A percentile compares a stretch with the other conserved stretches of the same genome.
These are phyloP conservation scores for Zygotorulaspora chibaensis DNA, from an alignment of 805 yeast species.

Conservation along the genomic window DNA sequence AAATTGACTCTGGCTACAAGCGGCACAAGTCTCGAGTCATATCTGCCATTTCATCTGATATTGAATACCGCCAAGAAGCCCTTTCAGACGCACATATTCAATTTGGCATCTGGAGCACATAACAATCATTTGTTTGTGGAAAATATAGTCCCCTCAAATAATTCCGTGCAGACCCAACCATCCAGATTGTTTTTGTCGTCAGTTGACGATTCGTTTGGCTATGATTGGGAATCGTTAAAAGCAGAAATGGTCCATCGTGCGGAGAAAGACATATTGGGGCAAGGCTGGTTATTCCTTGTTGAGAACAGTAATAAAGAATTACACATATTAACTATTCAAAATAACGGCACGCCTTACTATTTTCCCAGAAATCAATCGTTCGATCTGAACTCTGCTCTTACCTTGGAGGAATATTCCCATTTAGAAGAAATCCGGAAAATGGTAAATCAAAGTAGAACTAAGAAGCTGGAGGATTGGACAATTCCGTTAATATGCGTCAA, in stretches of 20 bases:
- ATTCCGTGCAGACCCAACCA: conserved; percentile 28
- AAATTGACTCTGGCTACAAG: conserved; percentile 59
- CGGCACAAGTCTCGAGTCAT: conserved; percentile 77
- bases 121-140: conserved; percentile 87
- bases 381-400: conserved; percentile 73
- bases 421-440: conserved; percentile 42
- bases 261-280: conserved; percentile 41
- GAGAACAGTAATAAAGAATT: conserved; percentile 61
- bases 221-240: conserved; percentile 47
- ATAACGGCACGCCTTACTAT: conserved; percentile 75
- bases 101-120: conserved; percentile 85
- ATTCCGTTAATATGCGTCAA: conserved; percentile 66
- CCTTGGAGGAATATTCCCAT: conserved; percentile 48
- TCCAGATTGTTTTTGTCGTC: conserved; percentile 35
- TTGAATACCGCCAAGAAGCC: conserved; percentile 63
- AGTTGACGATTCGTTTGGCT: conserved; percentile 34
- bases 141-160: conserved; percentile 37
- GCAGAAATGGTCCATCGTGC: conserved; percentile 47
- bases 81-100: conserved; percentile 64
- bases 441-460: conserved; percentile 26
- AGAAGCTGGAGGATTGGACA: conserved; percentile 51
- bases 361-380: conserved; percentile 64
- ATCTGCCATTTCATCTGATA: conserved; percentile 67
- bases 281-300: conserved; percentile 77
- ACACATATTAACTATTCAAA: conserved; percentile 52